These are phyloP conservation scores for Gilbertella persicaria DNA, from an alignment of 371 early-diverging fungal species.

Conservation along the genomic window DNA sequence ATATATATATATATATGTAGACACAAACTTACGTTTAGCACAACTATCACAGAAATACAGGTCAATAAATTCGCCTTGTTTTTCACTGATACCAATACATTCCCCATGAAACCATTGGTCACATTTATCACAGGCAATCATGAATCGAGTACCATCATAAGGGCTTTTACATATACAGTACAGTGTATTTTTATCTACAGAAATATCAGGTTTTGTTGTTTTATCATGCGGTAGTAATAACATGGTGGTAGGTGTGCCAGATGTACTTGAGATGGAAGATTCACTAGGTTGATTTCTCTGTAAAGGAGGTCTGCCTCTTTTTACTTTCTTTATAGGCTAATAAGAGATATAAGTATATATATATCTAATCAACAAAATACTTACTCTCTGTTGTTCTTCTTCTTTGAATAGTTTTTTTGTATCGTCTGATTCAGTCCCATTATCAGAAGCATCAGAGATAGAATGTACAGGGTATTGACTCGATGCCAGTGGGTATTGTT, in stretches of 20 bases:
- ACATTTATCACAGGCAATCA: constrained; percentile 63
- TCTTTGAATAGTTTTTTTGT: constrained; percentile 1
- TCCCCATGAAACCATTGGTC: constrained; percentile 65
- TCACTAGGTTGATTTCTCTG: constrained; percentile 1
- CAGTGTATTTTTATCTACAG: constrained; percentile 15
- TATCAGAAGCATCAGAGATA: constrained; percentile 2
- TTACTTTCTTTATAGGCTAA: constrained; percentile 24
- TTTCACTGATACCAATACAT: constrained; percentile 55
- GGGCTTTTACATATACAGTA: constrained; percentile 57
- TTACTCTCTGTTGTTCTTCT: neutral
- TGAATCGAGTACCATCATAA: constrained; percentile 50
- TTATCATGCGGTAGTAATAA: neutral
- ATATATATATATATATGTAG: neutral
- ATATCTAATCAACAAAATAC: neutral
- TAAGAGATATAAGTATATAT: no score
- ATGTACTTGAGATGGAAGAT: neutral
- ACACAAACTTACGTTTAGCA: constrained; percentile 26
- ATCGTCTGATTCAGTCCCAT: constrained; percentile 14
- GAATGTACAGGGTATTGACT: constrained; percentile 15
- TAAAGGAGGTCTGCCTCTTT: constrained; percentile 28
- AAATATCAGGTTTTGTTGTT: constrained; percentile 10
- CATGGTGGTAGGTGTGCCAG: constrained; percentile 4
- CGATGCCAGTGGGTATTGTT: constrained; percentile 16
- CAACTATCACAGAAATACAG: constrained; percentile 57
- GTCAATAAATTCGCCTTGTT: constrained; percentile 52